phyloP scores from a whole-genome alignment of 2,329 filamentous ascomycete species.

The Stemphylium vesicarium region DNA sequence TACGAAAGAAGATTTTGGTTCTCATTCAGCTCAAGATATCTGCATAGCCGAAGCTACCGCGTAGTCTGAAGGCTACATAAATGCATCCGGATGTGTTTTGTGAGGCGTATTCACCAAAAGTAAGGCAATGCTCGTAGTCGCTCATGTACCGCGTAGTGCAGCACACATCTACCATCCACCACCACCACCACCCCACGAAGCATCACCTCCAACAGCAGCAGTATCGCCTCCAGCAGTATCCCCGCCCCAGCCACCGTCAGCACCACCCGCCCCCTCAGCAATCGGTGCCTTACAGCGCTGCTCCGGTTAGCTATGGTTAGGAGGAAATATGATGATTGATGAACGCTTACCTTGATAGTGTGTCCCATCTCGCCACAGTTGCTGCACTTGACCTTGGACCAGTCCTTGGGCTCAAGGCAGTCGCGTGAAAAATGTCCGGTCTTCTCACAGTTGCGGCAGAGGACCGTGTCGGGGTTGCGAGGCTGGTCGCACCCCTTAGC shows the following conservation, averaged over 20 bases:
- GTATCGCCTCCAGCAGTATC: conserved; percentile 12
- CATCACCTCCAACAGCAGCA: conserved; percentile 22
- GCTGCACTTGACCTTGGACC: conserved; percentile 55
- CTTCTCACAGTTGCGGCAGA: conserved; percentile 68
- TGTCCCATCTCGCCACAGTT: conserved; percentile 54
- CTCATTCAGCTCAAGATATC: neutral
- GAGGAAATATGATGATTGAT: neutral
- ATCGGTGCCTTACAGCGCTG: conserved; percentile 43
- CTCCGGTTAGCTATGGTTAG: conserved; percentile 14
- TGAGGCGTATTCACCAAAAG: neutral
- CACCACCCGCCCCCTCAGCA: conserved; percentile 24
- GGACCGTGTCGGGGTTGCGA: conserved; percentile 47
- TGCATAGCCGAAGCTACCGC: neutral
- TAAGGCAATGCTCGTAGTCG: neutral
- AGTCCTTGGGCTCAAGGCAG: conserved; percentile 64
- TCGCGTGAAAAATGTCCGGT: conserved; percentile 65
- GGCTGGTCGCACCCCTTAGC: conserved; percentile 48
- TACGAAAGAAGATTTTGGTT: neutral
- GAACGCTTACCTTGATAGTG: conserved; percentile 34
- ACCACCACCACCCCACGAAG: conserved; percentile 20
- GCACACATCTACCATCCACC: neutral
- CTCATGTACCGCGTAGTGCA: neutral
- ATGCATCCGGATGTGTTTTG: neutral
- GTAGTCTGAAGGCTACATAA: neutral
- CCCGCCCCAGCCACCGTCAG: conserved; percentile 21